Evolutionary conservation across 148 eudicot species (phyloP), one percentile per base, ranked within the genome.

Genomic region (Vaccinium corymbosum): DNA sequence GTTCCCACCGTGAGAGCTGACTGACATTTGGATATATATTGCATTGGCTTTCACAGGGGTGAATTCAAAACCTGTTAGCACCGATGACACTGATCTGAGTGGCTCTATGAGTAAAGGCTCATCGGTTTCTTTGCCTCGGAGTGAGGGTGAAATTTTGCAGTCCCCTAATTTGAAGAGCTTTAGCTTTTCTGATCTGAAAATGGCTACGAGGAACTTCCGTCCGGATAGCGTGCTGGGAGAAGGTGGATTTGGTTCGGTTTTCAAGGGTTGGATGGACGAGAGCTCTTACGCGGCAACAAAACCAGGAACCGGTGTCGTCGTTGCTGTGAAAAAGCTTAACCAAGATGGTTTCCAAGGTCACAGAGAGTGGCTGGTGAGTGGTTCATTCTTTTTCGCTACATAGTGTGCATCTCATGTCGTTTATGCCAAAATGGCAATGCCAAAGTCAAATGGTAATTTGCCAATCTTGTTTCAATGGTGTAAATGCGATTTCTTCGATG

Each of bases 161-260:
- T 91, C 95, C 4, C 15, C 95, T 14, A 92, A 95, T 82, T 70
- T 95, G 88, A 95, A 94, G 88, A 92, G 91, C 84, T 95, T 95
- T 79, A 84, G 86, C 59, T 95, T 93, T 82, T 87, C 94, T 77
- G 95, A 94, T 78, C 90, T 95, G n/a, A 94, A 87, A 85, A 80
- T 81, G 56, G 91, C 98, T 51, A 95, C 98, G 4, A 89, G 94
- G 84, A 95, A 95, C 84, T 95, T 95, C 70, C 93, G 98, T 2
- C 98, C 96, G 6, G 98, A 95, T 85, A 95, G 94, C 68, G 92
- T 95, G 85, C 80, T 95, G 0, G 98, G 98, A 50, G 98, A 93
- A 85, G 98, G 98, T 32, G 98, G 98, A 78, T 95, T 95, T 80
- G 98, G 98, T 80, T 80, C 71, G 59, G 49, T 79, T 56, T 79